A percentile compares a stretch with the other conserved stretches of the same genome.
phyloP scores from a whole-genome alignment of 179 eudicot genomes.

The Heliamphora pulchella region DNA sequence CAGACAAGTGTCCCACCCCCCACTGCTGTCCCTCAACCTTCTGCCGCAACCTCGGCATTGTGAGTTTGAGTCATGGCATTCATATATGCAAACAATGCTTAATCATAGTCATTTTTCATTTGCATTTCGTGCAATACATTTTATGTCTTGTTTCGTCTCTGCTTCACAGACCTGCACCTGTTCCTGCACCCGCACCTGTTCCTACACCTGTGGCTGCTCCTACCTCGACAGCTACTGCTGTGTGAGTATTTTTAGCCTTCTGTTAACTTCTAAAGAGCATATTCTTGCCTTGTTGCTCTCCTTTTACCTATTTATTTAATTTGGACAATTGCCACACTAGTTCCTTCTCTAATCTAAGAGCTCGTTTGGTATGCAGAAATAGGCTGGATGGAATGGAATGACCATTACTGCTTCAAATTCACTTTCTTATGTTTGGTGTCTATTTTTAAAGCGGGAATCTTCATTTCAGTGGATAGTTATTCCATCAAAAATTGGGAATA shows the following conservation, averaged over 20 bases:
- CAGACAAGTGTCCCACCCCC: slow-evolving; percentile 29
- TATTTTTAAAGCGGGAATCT: no score
- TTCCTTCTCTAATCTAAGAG: background rate
- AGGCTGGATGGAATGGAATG: no score
- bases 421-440: no score
- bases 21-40: slow-evolving; percentile 29
- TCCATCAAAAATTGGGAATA: no score
- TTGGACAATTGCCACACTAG: background rate
- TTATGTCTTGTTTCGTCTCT: slow-evolving; percentile 11
- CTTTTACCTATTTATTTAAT: background rate
- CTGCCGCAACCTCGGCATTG: slow-evolving; percentile 31
- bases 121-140: background rate
- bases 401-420: no score
- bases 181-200: slow-evolving; percentile 23
- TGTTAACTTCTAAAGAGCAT: background rate
- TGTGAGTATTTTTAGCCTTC: slow-evolving; percentile 28
- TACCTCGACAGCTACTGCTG: slow-evolving; percentile 19
- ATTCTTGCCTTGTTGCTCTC: background rate
- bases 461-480: no score
- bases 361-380: no score
- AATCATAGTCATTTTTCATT: background rate
- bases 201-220: slow-evolving; percentile 19
- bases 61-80: slow-evolving; percentile 28
- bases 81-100: background rate
- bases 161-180: slow-evolving; percentile 29